A percentile compares a stretch with the other conserved stretches of the same genome.
These are phyloP conservation scores for Ammopiptanthus mongolicus DNA, from an alignment of 306 rosid species.

Conservation along the genomic window DNA sequence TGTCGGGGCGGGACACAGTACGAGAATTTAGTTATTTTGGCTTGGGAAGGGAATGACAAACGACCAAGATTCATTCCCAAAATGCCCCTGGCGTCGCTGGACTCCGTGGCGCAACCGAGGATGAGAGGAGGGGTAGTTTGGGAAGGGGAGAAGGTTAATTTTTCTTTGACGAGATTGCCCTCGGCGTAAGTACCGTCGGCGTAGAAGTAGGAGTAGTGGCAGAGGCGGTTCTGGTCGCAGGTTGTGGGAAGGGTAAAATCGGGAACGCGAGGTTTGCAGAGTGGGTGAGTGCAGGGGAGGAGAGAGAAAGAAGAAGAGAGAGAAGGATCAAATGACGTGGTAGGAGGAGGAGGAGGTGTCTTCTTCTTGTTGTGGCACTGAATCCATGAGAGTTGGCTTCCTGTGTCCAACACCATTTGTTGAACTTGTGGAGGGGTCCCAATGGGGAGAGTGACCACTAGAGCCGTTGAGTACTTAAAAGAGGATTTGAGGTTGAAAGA, in stretches of 20 bases:
- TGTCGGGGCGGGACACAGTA: constrained; percentile 61
- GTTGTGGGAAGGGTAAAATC: constrained; percentile 84
- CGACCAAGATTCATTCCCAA: constrained; percentile 87
- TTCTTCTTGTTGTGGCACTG: constrained; percentile 48
- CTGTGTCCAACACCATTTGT: constrained; percentile 81
- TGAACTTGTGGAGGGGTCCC: constrained; percentile 93
- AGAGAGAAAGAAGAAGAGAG: constrained; percentile 78
- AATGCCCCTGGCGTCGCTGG: constrained; percentile 67
- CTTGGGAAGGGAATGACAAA: constrained; percentile 65
- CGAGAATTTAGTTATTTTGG: constrained; percentile 62
- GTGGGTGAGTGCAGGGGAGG: constrained; percentile 69
- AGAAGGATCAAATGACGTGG: constrained; percentile 65
- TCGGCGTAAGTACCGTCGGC: constrained; percentile 91
- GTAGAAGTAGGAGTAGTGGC: constrained; percentile 90
- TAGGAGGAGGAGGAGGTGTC: constrained; percentile 39
- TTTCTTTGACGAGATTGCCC: constrained; percentile 90
- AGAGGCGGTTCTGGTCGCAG: constrained; percentile 83
- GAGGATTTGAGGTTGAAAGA: constrained; percentile 39
- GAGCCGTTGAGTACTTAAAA: constrained; percentile 69
- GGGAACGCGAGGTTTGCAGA: constrained; percentile 84
- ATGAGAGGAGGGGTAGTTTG: constrained; percentile 61
- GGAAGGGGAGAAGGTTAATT: constrained; percentile 51
- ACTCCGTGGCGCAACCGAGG: constrained; percentile 69
- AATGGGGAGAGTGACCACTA: constrained; percentile 66
- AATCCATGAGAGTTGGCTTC: constrained; percentile 96